Conservation (phyloP, 164 flowering plant species). For the Kalanchoe fedtschenkoi region DNA sequence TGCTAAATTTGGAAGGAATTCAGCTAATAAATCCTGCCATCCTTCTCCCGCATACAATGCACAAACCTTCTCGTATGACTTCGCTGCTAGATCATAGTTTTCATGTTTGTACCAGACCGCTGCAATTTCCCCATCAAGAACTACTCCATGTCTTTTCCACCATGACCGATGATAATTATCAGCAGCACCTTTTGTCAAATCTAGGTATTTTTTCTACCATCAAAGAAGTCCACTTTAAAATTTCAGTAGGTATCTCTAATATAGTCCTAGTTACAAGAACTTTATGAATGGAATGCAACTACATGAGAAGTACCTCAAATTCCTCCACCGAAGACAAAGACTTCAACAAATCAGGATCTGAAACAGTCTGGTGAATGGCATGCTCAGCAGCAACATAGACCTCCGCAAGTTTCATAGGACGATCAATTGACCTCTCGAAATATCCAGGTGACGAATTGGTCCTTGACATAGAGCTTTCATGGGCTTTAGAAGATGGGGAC, state of each 20-base stretch:
- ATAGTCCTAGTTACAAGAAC: background rate
- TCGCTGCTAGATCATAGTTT: constrained; percentile 88
- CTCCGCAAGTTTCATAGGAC: constrained; percentile 95
- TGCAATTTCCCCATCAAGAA: constrained; percentile 97
- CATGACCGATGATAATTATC: constrained; percentile 89
- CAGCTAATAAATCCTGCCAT: constrained; percentile 94
- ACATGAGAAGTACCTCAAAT: constrained; percentile 54
- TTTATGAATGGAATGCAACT: background rate
- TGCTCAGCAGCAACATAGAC: constrained; percentile 89
- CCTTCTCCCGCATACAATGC: constrained; percentile 99
- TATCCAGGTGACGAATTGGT: constrained; percentile 76
- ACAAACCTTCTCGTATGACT: constrained; percentile 92
- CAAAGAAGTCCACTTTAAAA: background rate
- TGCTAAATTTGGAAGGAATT: constrained; percentile 91
- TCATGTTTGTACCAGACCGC: constrained; percentile 67
- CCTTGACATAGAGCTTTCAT: constrained; percentile 46
- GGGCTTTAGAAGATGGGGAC: constrained; percentile 40
- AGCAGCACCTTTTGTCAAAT: constrained; percentile 93
- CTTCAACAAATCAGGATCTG: constrained; percentile 59
- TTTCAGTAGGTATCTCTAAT: background rate
- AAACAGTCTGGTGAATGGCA: constrained; percentile 62
- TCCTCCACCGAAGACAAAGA: constrained; percentile 59
- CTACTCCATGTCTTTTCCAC: constrained; percentile 99
- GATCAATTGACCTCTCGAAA: constrained; percentile 70
- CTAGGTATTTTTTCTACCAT: constrained; percentile 74